These are phyloP conservation scores for Eucalyptus pauciflora DNA, from an alignment of 345 rosid genomes.

Conservation along the genomic window DNA sequence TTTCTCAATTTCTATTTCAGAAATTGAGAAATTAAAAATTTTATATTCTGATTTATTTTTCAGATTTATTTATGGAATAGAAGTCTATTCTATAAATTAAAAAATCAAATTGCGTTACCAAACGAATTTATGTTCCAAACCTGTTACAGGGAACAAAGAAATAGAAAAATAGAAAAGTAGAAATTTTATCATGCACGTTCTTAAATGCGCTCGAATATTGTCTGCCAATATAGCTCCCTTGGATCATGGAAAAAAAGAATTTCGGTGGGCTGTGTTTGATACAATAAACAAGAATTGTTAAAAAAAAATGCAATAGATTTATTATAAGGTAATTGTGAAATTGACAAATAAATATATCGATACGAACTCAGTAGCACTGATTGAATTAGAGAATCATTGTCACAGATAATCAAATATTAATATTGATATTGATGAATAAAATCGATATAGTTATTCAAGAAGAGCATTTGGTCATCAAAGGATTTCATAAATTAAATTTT, in stretches of 20 bases:
- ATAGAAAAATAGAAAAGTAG: too few relatives aligned
- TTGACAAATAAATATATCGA: not conserved
- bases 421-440: not conserved
- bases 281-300: not conserved
- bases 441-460: not conserved
- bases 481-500: not conserved
- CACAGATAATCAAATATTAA: accelerated
- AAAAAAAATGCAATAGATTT: not conserved
- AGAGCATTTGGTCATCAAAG: accelerated
- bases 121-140: too few relatives aligned
- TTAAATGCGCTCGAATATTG: not conserved
- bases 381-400: not conserved
- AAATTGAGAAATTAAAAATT: too few relatives aligned
- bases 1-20: too few relatives aligned
- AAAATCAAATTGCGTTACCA: too few relatives aligned
- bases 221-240: too few relatives aligned
- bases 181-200: accelerated
- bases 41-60: too few relatives aligned
- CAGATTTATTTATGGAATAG: too few relatives aligned
- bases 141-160: accelerated
- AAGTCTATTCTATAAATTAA: too few relatives aligned
- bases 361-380: accelerated
- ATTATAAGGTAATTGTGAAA: accelerated
- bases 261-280: not conserved
- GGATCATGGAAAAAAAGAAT: not conserved